phyloP scores from a whole-genome alignment of 2,329 filamentous ascomycete genomes.

The Talaromyces sp. region DNA sequence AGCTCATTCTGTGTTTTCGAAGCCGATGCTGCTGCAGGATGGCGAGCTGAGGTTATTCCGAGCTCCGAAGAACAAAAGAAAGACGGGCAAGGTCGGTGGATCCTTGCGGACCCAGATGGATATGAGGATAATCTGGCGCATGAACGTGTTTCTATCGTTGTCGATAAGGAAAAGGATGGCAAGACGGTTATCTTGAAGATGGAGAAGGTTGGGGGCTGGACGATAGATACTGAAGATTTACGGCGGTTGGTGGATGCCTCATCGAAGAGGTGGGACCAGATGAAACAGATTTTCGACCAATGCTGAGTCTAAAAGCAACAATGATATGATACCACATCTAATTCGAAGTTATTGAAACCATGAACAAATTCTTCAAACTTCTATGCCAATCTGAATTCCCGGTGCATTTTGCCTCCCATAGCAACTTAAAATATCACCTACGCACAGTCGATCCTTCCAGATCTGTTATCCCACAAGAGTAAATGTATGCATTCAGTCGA shows the following conservation, averaged over 20 bases:
- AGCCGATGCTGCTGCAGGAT: conserved; percentile 51
- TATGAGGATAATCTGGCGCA: conserved; percentile 85
- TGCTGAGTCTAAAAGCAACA: conserved; percentile 26
- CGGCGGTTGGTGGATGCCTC: conserved; percentile 62
- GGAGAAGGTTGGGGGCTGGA: conserved; percentile 80
- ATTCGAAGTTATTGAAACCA: not conserved
- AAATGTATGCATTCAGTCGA: no score
- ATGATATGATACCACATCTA: conserved; percentile 31
- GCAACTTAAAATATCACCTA: no score
- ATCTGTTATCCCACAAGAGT: no score
- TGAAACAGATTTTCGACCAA: conserved; percentile 47
- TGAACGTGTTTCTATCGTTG: conserved; percentile 79
- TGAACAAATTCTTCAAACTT: not conserved
- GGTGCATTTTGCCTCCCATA: no score
- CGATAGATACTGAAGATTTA: conserved; percentile 67
- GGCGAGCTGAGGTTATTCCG: conserved; percentile 41
- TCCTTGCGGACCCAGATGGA: conserved; percentile 84
- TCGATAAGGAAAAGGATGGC: conserved; percentile 60
- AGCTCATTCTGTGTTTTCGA: conserved; percentile 79
- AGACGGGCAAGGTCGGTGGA: conserved; percentile 59
- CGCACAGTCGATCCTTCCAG: no score
- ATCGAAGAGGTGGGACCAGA: conserved; percentile 66
- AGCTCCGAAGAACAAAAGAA: conserved; percentile 35
- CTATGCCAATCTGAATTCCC: not conserved
- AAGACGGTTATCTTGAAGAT: conserved; percentile 64